phyloP scores from a whole-genome alignment of 495 filamentous ascomycete genomes.

The Neurospora tetrasperma region DNA sequence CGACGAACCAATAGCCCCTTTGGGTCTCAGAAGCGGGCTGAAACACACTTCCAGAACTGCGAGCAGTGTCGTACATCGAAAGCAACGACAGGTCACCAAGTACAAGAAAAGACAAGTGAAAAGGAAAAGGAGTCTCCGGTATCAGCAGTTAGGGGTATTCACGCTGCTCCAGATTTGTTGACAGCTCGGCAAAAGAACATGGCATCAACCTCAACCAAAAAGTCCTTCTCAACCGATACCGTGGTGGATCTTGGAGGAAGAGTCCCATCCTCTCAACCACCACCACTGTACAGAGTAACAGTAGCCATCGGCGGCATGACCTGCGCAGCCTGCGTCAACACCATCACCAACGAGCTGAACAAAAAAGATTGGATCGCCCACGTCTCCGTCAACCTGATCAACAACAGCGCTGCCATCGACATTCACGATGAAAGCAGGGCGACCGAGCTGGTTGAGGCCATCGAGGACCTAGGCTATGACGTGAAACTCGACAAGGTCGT shows the following conservation, averaged over 20 bases:
- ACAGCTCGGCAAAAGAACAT: background rate
- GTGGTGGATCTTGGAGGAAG: constrained; percentile 1
- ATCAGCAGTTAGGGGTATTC: background rate
- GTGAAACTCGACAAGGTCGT: constrained; percentile 49
- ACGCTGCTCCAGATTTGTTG: background rate
- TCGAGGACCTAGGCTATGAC: constrained; percentile 79
- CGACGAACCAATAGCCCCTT: background rate
- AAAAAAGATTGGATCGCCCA: constrained; percentile 51
- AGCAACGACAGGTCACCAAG: background rate
- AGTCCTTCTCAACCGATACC: constrained; percentile 15
- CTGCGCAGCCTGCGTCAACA: constrained; percentile 64
- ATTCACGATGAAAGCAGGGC: constrained; percentile 43
- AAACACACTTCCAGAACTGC: constrained; percentile 23
- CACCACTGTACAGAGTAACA: constrained; percentile 40
- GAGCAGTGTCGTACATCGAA: constrained; percentile 19
- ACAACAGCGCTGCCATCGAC: constrained; percentile 58
- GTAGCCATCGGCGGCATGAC: constrained; percentile 77
- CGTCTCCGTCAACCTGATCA: constrained; percentile 58
- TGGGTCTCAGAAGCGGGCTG: constrained; percentile 7
- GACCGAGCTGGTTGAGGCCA: constrained; percentile 51
- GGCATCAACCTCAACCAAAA: constrained; percentile 5
- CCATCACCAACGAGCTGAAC: constrained; percentile 55
- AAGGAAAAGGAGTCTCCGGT: background rate
- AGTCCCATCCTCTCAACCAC: background rate
- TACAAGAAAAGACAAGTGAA: background rate